These are phyloP conservation scores for Croton setiger DNA, from an alignment of 441 rosid genomes.

Conservation along the genomic window DNA sequence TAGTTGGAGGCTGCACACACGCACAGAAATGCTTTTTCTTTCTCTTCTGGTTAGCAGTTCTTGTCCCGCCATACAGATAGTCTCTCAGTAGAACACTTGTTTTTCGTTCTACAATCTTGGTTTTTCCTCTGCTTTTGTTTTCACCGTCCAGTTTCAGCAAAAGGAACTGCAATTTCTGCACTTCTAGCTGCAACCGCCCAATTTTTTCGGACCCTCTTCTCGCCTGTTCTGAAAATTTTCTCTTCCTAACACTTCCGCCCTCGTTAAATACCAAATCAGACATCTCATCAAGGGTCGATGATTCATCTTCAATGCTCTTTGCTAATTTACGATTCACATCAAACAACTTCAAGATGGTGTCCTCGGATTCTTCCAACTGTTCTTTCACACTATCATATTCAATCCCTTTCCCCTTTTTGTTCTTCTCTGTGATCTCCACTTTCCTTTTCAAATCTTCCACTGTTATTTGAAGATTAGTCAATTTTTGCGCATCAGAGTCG, in stretches of 20 bases:
- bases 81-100: constrained; percentile 69
- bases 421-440: constrained; percentile 61
- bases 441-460: constrained; percentile 77
- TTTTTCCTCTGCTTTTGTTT: constrained; percentile 48
- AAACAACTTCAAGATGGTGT: constrained; percentile 54
- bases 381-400: constrained; percentile 65
- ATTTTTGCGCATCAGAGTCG: constrained; percentile 79
- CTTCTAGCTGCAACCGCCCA: constrained; percentile 81
- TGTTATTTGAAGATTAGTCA: constrained; percentile 73
- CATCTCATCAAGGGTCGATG: constrained; percentile 41
- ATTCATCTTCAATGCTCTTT: constrained; percentile 47
- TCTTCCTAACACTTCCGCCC: constrained; percentile 38
- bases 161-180: constrained; percentile 82
- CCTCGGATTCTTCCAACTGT: constrained; percentile 82
- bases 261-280: constrained; percentile 47
- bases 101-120: constrained; percentile 43
- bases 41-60: constrained; percentile 40
- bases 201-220: constrained; percentile 80
- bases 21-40: constrained; percentile 66
- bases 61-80: constrained; percentile 64
- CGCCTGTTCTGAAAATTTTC: constrained; percentile 67
- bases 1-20: constrained; percentile 70
- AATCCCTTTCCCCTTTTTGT: constrained; percentile 53
- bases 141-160: constrained; percentile 67
- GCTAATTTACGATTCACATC: constrained; percentile 54